Evolutionary conservation across 2,329 filamentous ascomycete species (phyloP).

Genomic region (Neonectria ditissima): DNA sequence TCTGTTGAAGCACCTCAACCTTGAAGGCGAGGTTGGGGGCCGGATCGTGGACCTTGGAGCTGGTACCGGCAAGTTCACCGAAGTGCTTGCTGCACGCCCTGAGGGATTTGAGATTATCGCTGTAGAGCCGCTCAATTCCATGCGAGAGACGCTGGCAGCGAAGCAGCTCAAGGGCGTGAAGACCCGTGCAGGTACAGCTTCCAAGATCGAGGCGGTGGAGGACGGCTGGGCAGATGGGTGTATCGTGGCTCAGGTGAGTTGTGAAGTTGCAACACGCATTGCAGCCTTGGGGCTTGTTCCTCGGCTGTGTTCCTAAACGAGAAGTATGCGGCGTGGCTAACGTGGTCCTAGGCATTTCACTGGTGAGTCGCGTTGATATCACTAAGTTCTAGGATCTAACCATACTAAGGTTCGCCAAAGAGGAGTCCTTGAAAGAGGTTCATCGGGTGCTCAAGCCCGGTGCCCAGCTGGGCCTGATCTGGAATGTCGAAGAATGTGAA

Average conservation of each 20-base stretch:
- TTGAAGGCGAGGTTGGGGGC: constrained; percentile 60
- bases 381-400: constrained; percentile 3
- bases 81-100: constrained; percentile 66
- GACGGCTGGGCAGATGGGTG: constrained; percentile 71
- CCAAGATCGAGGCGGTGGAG: constrained; percentile 65
- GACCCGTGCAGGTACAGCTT: constrained; percentile 69
- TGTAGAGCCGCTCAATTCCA: constrained; percentile 73
- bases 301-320: neutral
- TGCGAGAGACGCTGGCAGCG: constrained; percentile 69
- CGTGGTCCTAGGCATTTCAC: constrained; percentile 59
- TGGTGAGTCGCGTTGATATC: constrained; percentile 58
- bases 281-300: neutral
- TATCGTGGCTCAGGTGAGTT: constrained; percentile 74
- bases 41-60: constrained; percentile 73
- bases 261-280: constrained; percentile 12
- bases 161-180: constrained; percentile 69
- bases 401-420: constrained; percentile 72
- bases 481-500: constrained; percentile 80
- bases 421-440: constrained; percentile 73
- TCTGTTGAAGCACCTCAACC: constrained; percentile 67
- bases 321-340: constrained; percentile 22
- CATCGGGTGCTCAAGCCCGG: constrained; percentile 72
- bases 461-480: constrained; percentile 73
- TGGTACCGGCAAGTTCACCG: constrained; percentile 78
- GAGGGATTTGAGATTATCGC: constrained; percentile 72